These are phyloP conservation scores for Colletotrichum echinochloae DNA, from an alignment of 2,329 filamentous ascomycete genomes.

Conservation along the genomic window DNA sequence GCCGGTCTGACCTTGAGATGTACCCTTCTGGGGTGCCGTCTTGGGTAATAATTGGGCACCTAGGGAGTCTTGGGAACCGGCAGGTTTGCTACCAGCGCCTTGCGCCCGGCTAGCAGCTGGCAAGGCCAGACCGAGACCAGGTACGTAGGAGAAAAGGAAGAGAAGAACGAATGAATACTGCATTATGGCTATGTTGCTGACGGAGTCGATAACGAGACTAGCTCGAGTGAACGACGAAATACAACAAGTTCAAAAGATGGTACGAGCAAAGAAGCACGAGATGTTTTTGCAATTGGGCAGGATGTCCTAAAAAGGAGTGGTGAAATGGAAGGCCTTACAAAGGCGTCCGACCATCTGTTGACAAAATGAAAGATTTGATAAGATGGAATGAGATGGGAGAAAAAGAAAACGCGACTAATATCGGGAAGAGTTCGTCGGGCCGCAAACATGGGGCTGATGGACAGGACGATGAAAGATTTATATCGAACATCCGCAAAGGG, in stretches of 20 bases:
- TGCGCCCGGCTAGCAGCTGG: conserved; percentile 35
- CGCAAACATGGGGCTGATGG: conserved; percentile 6
- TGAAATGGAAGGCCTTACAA: conserved; percentile 31
- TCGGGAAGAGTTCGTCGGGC: conserved; percentile 23
- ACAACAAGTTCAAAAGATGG: conserved; percentile 1
- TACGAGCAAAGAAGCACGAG: background rate
- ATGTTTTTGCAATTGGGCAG: background rate
- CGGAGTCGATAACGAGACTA: conserved; percentile 13
- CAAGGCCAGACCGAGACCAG: conserved; percentile 16
- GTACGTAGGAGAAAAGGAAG: conserved; percentile 23
- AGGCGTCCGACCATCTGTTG: conserved; percentile 32
- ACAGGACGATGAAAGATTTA: conserved; percentile 31
- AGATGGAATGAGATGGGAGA: conserved; percentile 9
- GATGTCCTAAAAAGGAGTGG: conserved; percentile 26
- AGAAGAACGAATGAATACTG: conserved; percentile 24
- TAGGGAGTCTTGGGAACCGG: conserved; percentile 8
- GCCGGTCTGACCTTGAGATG: background rate
- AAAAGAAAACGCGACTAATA: conserved; percentile 21
- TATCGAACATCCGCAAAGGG: conserved; percentile 24
- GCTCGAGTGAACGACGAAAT: conserved; percentile 2
- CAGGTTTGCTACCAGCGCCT: background rate
- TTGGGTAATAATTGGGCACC: too few relatives aligned
- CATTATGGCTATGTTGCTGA: conserved; percentile 33
- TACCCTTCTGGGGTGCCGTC: background rate
- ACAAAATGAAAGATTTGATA: conserved; percentile 20